Percentiles rank a stretch among this genome's conserved stretches.
Evolutionary conservation across 2,329 filamentous ascomycete species (phyloP).

Genomic region (Arthrocladium fulminans): DNA sequence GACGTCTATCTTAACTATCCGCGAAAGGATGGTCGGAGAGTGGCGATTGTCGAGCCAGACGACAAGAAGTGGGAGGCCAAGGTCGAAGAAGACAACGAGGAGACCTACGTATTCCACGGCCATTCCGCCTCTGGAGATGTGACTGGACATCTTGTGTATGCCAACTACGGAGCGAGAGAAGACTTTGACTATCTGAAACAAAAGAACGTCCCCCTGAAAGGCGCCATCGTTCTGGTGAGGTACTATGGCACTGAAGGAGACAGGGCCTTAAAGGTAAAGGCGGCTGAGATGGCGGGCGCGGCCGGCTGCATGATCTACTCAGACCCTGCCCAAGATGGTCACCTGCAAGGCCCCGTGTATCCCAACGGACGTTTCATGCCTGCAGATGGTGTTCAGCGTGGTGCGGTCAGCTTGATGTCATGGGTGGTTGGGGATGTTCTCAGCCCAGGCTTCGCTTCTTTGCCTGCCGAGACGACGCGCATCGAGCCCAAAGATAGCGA

Average conservation of each 20-base stretch:
- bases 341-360: slow-evolving; percentile 60
- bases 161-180: slow-evolving; percentile 77
- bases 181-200: slow-evolving; percentile 70
- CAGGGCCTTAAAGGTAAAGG: slow-evolving; percentile 74
- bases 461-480: slow-evolving; percentile 45
- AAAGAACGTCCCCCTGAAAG: slow-evolving; percentile 62
- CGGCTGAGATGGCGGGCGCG: slow-evolving; percentile 77
- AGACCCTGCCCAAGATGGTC: slow-evolving; percentile 78
- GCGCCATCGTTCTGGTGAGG: slow-evolving; percentile 74
- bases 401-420: slow-evolving; percentile 68
- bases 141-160: slow-evolving; percentile 78
- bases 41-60: slow-evolving; percentile 67
- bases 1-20: slow-evolving; percentile 92
- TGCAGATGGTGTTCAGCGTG: slow-evolving; percentile 71
- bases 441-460: slow-evolving; percentile 69
- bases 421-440: slow-evolving; percentile 86
- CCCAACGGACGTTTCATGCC: slow-evolving; percentile 75
- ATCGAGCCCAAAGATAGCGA: slow-evolving; percentile 60
- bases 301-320: slow-evolving; percentile 86
- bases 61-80: slow-evolving; percentile 67
- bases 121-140: slow-evolving; percentile 81
- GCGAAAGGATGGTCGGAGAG: slow-evolving; percentile 61
- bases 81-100: slow-evolving; percentile 70
- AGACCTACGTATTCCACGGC: slow-evolving; percentile 77
- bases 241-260: slow-evolving; percentile 68